Conservation (phyloP, 306 rosid genomes). For the apple (Malus domestica) region ASM211411v1 NC_041793.1:23979001-23979500, state of each 20-base stretch:
- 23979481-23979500: too few relatives aligned
- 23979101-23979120: neutral
- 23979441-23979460: too few relatives aligned
- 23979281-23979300: neutral
- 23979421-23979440: neutral
- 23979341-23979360: neutral
- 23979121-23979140: neutral
- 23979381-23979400: neutral
- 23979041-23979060: neutral
- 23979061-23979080: neutral
- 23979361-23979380: neutral
- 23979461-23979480: rapidly evolving
- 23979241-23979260: neutral
- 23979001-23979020: conserved; percentile 1
- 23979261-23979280: neutral
- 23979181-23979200: neutral
- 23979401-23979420: neutral
- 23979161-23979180: neutral
- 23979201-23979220: neutral
- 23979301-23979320: neutral
- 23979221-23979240: neutral
- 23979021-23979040: neutral
- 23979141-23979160: neutral
- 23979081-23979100: neutral
- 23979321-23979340: neutral